Conservation (phyloP, 768 basidiomycete species). For the Panellus pusillus region DNA sequence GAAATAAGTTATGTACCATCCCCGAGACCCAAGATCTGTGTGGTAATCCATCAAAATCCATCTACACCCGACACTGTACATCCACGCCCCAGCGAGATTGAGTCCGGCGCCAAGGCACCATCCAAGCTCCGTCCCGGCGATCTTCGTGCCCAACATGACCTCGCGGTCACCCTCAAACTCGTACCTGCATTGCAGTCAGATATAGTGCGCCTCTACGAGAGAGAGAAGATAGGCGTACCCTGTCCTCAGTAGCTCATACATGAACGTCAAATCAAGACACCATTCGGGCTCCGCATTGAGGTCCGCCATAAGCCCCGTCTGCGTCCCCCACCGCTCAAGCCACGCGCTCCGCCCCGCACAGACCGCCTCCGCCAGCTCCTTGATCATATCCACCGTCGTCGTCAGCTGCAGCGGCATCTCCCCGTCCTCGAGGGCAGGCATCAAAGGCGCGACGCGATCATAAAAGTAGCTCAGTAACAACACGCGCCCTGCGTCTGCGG, state of each 20-base stretch:
- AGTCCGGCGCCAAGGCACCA: slow-evolving; percentile 91
- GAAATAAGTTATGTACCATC: too few relatives aligned
- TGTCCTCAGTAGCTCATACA: slow-evolving; percentile 81
- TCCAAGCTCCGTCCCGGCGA: slow-evolving; percentile 87
- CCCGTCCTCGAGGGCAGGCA: slow-evolving; percentile 31
- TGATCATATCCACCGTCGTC: slow-evolving; percentile 41
- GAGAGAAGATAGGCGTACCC: slow-evolving; percentile 37
- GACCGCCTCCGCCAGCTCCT: slow-evolving; percentile 63
- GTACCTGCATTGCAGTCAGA: slow-evolving; percentile 41
- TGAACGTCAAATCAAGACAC: slow-evolving; percentile 95
- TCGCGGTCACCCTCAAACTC: slow-evolving; percentile 74
- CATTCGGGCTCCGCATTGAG: slow-evolving; percentile 85
- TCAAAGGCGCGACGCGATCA: slow-evolving; percentile 84
- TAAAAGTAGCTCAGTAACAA: slow-evolving; percentile 98
- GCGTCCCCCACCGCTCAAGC: slow-evolving; percentile 46
- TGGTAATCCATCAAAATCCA: too few relatives aligned
- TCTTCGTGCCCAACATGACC: slow-evolving; percentile 81
- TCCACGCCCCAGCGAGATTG: slow-evolving; percentile 64
- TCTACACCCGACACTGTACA: slow-evolving; percentile 49
- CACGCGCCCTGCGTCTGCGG: slow-evolving; percentile 64
- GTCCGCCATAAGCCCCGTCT: slow-evolving; percentile 49
- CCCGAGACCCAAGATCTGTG: too few relatives aligned
- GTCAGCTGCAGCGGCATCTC: neutral
- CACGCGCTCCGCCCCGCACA: slow-evolving; percentile 71
- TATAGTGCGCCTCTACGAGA: too few relatives aligned